Evolutionary conservation across 129 eudicot species (phyloP), one percentile per base, ranked within the genome.

Genomic region (Smallanthus sonchifolius): DNA sequence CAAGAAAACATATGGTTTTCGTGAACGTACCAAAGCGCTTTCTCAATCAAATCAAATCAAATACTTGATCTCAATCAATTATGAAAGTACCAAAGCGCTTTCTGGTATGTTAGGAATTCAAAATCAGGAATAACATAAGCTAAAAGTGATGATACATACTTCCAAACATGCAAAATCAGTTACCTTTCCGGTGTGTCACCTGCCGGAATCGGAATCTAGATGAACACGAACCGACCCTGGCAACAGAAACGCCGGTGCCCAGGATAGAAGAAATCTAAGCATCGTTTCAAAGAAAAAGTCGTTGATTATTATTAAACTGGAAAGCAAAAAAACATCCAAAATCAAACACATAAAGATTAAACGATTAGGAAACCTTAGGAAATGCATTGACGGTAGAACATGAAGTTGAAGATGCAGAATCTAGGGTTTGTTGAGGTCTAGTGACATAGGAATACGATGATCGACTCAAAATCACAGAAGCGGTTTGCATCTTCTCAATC

Each of bases 361-460:
- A 37, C 32, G 43, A 39, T 55, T 47, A 42, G 35, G 37, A 55
- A 73, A 89, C 92, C 96, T 83, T 90, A 77, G 69, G 59, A 44
- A 78, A 70, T 49, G 81, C 43, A 62, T 37, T 62, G 45, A 47
- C 49, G 40, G 56, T 40, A 61, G 72, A 45, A 54, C 16, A 69
- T 36, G 84, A 45, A 14, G 77, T 66, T 4, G 88, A 34, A 37
- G 85, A 72, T 40, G 89, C 2, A 16, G 61, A 54, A 54, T 82
- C 87, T 11, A 75, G 77, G 83, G 88, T 83, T 86, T 80, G 86
- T 56, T 57, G 84, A 52, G 76, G 77, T 42, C 72, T 68, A 20
- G 36, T 47, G 34, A 66, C 47, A 81, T 44, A 80, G 20, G 83
- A 67, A 75, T 55, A 86, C 2, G 82, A 73, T 17, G 78, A 64